Evolutionary conservation across 495 filamentous ascomycete species (phyloP), one percentile per base, ranked within the genome.

Genomic region (Mytilinidion resinicola): DNA sequence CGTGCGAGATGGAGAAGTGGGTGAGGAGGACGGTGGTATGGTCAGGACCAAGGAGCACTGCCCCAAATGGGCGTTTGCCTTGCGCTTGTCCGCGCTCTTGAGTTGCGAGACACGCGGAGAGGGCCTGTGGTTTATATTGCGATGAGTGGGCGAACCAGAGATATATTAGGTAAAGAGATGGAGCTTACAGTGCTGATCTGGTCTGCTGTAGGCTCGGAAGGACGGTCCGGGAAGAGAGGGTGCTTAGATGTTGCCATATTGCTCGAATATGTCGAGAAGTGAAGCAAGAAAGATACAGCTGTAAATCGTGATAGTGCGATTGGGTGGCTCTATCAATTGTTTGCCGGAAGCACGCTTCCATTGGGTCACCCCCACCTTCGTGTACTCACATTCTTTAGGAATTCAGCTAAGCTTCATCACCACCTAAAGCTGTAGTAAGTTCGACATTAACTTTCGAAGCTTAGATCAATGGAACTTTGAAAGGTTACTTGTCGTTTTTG

Each of bases 1-100:
- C 78, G 20, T 49, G 52, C 1, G 39, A 55, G 52, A 41, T 41
- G 36, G 52, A 55, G 52, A 55, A 44, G 52, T 55, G 52, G 52
- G 38, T 44, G n/a, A 44, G 52, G 36, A 55, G 39, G 6, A 55
- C 15, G 17, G 11, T 55, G 46, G 15, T 25, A 17, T 49, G 15
- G 17, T 49, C 46, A 11, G 46, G 46, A 25, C 46, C 46, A 25
- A 49, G 21, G 14, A 49, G 46, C 9, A 49, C 14, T 9, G 46
- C 46, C 7, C 19, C 46, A 14, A 49, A 49, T 14, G 46, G 46
- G 15, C 46, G 46, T 25, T 49, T 49, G 17, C 46, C 46, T 30
- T 49, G 46, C 14, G 20, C 14, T 19, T 19, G 33, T 7, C 19
- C 46, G 15, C 21, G 46, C 14, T 25, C 33, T 25, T 49, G 46